Base-by-base conservation (phyloP, 345 rosid genomes). In the Salix arbutifolia region DNA sequence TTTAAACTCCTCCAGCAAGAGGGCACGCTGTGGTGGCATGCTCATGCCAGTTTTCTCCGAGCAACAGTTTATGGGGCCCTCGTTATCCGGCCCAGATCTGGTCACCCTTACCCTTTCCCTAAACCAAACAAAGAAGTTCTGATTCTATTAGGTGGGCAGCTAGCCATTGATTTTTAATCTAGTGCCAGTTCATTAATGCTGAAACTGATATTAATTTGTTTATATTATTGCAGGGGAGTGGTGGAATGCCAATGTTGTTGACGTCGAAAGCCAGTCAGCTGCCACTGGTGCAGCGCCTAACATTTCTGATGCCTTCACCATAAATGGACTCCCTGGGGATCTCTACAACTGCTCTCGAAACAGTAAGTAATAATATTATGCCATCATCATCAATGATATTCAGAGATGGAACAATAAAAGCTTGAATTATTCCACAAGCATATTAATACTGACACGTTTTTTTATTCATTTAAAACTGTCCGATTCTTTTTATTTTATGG, bases 11-110 rank as follows among this genome's bases (percentile, higher is more conserved):
- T 83, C 42, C 72, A 79, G 28, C 99, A 95, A 69, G 97, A 93
- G 77, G 98, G 98, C 8, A 93, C 99, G 28, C 88, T 93, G 1
- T 93, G 98, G 98, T 95, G 99, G 99, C 97, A 95, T 37, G 96
- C 98, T 38, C 99, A 95, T 26, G 62, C 82, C 31, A 86, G 91
- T 0, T 78, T 76, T 83, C 85, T 93, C 69, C 98, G 99, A 0
- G 97, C 96, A 66, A 93, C 97, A 4, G 94, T 95, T 16, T 76
- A 95, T 6, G 99, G 99, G 13, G 99, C 97, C 1, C 87, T 95
- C 69, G 44, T 95, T 74, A 86, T 95, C 70, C 93, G 87, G 19
- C 97, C 99, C 4, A 86, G 84, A 73, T 38, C 79, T 4, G 89
- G 93, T 3, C 82, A 74, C 65, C n/a, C 86, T 38, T 93, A 91